These are phyloP conservation scores for Helenozyma rhizophorensis DNA, from an alignment of 805 yeast species.

Conservation along the genomic window DNA sequence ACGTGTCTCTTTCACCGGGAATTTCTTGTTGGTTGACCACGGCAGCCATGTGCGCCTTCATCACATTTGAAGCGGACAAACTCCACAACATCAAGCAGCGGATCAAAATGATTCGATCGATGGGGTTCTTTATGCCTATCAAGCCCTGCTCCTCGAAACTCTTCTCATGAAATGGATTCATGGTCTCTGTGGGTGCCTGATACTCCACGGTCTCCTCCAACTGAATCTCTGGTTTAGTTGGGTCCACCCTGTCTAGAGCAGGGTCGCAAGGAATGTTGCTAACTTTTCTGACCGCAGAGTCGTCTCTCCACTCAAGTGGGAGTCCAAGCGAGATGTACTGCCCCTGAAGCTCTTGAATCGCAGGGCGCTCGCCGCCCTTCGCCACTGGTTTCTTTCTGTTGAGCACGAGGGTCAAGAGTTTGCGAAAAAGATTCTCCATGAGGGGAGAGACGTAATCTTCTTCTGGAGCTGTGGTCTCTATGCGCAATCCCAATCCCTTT, in stretches of 20 bases:
- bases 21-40: slow-evolving; percentile 28
- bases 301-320: slow-evolving; percentile 38
- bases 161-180: slow-evolving; percentile 20
- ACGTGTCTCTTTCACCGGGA: slow-evolving; percentile 36
- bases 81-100: slow-evolving; percentile 36
- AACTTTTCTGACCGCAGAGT: slow-evolving; percentile 5
- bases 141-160: slow-evolving; percentile 33
- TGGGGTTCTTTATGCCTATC: slow-evolving; percentile 25
- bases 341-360: slow-evolving; percentile 32
- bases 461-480: too few species aligned
- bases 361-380: slow-evolving; percentile 21
- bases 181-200: slow-evolving; percentile 11
- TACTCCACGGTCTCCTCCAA: slow-evolving; percentile 10
- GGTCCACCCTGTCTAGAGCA: slow-evolving; percentile 20
- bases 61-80: slow-evolving; percentile 25
- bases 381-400: slow-evolving; percentile 32
- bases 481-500: slow-evolving; percentile 26
- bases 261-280: slow-evolving; percentile 5
- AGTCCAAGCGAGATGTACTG: slow-evolving; percentile 25
- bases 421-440: slow-evolving; percentile 32
- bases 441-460: slow-evolving; percentile 19
- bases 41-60: slow-evolving; percentile 23
- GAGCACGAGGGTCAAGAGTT: slow-evolving; percentile 30
- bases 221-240: slow-evolving; percentile 18
- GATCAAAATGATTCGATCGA: slow-evolving; percentile 33